phyloP scores from a whole-genome alignment of 129 eudicot species.

The Erigeron canadensis region DNA sequence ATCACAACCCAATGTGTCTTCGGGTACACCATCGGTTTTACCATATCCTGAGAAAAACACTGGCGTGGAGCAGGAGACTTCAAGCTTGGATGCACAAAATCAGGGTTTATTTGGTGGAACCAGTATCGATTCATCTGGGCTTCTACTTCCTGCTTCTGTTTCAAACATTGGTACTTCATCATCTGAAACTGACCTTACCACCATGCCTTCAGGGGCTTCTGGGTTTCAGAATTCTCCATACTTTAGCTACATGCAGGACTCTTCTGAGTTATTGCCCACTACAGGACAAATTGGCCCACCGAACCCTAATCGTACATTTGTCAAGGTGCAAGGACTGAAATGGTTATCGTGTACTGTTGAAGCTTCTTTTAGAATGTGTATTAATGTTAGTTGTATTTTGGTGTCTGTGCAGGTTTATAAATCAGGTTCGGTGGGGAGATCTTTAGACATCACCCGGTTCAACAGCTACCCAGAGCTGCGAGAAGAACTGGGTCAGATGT shows the following conservation, averaged over 20 bases:
- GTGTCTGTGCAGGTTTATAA: conserved; percentile 72
- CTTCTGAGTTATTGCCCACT: conserved; percentile 73
- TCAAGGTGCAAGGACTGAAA: conserved; percentile 48
- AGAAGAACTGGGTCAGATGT: conserved; percentile 95
- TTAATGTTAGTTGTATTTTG: not conserved
- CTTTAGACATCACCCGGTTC: conserved; percentile 95
- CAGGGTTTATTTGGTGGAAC: conserved; percentile 66
- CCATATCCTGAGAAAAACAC: conserved; percentile 63
- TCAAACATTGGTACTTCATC: conserved; percentile 52
- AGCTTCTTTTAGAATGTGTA: not conserved
- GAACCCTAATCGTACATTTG: conserved; percentile 65
- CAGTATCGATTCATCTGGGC: conserved; percentile 68
- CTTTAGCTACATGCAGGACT: conserved; percentile 70
- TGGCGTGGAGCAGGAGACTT: conserved; percentile 49
- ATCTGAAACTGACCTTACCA: conserved; percentile 54
- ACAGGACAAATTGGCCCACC: conserved; percentile 75
- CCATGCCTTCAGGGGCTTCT: conserved; percentile 63
- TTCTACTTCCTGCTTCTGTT: conserved; percentile 78
- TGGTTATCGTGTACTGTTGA: not conserved
- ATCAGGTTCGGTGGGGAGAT: conserved; percentile 93
- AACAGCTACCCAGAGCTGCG: conserved; percentile 92
- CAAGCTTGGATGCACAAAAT: conserved; percentile 65
- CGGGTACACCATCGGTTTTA: conserved; percentile 47
- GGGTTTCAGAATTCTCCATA: conserved; percentile 73
- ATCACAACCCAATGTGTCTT: conserved; percentile 45